Evolutionary conservation across 2,329 filamentous ascomycete species (phyloP).

Genomic region (Botrytis fragariae): DNA sequence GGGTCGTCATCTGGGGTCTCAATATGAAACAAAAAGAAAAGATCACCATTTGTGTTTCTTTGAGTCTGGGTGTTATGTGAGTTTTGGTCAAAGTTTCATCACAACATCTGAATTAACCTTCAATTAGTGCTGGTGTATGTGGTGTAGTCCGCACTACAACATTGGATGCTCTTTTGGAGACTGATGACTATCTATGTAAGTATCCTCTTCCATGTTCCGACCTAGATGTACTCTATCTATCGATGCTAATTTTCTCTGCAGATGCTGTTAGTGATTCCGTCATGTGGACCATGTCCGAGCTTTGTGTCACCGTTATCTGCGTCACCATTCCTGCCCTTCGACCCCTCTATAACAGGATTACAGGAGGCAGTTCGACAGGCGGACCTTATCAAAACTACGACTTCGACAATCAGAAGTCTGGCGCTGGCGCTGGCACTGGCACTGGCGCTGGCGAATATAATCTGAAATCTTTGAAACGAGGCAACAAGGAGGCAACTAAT

Average conservation of each 20-base stretch:
- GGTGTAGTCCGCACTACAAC: slow-evolving; percentile 4
- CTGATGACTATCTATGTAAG: slow-evolving; percentile 13
- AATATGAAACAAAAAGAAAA: slow-evolving; percentile 18
- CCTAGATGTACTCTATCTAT: background rate
- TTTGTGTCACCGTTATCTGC: slow-evolving; percentile 6
- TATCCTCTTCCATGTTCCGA: background rate
- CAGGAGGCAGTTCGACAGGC: background rate
- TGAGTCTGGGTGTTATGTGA: slow-evolving; percentile 14
- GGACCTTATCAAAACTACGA: slow-evolving; percentile 12
- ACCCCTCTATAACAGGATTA: slow-evolving; percentile 8
- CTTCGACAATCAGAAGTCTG: background rate
- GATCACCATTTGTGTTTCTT: slow-evolving; percentile 7
- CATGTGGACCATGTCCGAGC: slow-evolving; percentile 17
- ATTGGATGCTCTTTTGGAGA: background rate
- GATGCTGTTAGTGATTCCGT: slow-evolving; percentile 16
- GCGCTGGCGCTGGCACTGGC: too few species aligned
- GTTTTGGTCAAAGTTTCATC: background rate
- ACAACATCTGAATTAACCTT: background rate
- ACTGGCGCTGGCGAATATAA: background rate
- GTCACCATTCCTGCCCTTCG: slow-evolving; percentile 14
- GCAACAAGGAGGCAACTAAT: background rate
- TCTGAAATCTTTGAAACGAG: background rate
- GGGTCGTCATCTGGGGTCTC: background rate
- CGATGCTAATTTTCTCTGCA: background rate
- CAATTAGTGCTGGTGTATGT: background rate